phyloP scores from a whole-genome alignment of 2,329 filamentous ascomycete species.

The Drechslerella dactyloides region DNA sequence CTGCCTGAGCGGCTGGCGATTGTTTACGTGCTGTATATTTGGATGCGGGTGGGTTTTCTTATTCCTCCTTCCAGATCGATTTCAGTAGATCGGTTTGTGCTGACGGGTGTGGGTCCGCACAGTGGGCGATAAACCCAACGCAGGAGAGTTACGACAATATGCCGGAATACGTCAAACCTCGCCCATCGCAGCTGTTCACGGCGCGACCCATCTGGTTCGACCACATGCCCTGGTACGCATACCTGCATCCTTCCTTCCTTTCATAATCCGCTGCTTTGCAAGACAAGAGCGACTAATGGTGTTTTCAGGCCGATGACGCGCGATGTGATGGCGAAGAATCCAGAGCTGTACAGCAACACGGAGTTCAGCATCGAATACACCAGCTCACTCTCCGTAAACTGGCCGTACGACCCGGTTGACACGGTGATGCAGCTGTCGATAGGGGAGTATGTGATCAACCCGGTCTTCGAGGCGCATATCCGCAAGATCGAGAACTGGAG shows the following conservation, averaged over 20 bases:
- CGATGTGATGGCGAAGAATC: slow-evolving; percentile 54
- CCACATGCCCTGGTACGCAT: slow-evolving; percentile 70
- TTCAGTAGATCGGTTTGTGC: neutral
- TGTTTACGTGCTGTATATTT: slow-evolving; percentile 83
- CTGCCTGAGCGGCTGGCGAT: slow-evolving; percentile 82
- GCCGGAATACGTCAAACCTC: slow-evolving; percentile 74
- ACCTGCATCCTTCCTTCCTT: neutral
- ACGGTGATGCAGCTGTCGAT: slow-evolving; percentile 67
- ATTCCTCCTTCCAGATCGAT: slow-evolving; percentile 51
- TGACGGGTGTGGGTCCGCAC: slow-evolving; percentile 53
- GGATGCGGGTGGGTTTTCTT: slow-evolving; percentile 64
- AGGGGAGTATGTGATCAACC: slow-evolving; percentile 79
- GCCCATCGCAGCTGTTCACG: slow-evolving; percentile 69
- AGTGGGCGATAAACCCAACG: slow-evolving; percentile 82
- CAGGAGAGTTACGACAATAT: slow-evolving; percentile 78
- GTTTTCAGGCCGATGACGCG: slow-evolving; percentile 41
- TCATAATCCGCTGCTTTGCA: slow-evolving; percentile 74
- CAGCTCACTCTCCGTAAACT: slow-evolving; percentile 76
- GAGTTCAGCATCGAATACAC: slow-evolving; percentile 85
- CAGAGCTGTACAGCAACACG: slow-evolving; percentile 70
- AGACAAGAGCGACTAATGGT: slow-evolving; percentile 61
- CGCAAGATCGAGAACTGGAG: slow-evolving; percentile 80
- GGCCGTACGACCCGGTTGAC: slow-evolving; percentile 79
- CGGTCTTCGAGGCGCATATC: slow-evolving; percentile 82
- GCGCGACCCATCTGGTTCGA: slow-evolving; percentile 83